These are phyloP conservation scores for Thraustotheca clavata DNA, from an alignment of 352 stramenopile genomes.

Conservation along the genomic window DNA sequence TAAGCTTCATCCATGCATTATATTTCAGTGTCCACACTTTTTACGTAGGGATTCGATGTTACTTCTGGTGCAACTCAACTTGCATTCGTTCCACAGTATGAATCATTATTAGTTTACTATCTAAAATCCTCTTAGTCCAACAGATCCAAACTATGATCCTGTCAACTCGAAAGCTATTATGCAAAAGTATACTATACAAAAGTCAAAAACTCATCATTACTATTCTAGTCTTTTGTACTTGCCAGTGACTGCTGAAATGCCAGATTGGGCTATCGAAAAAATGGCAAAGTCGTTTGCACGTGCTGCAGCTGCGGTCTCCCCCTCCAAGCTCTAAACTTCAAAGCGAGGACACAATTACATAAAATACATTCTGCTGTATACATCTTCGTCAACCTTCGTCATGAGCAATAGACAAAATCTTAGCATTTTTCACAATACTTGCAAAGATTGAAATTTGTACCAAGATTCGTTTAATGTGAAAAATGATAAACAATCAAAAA, in stretches of 20 bases:
- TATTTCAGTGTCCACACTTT: background rate
- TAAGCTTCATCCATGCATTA: constrained; percentile 20
- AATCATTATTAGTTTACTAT: background rate
- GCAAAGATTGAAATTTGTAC: too few relatives aligned
- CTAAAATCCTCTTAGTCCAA: constrained; percentile 26
- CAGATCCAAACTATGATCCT: constrained; percentile 43
- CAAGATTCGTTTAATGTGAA: too few relatives aligned
- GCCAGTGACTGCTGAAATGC: constrained; percentile 64
- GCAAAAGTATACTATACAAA: constrained; percentile 40
- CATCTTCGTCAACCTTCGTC: too few relatives aligned
- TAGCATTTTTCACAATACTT: too few relatives aligned
- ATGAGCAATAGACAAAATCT: too few relatives aligned
- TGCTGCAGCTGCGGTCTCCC: constrained; percentile 24
- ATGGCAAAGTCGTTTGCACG: constrained; percentile 57
- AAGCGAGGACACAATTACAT: background rate
- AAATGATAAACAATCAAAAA: too few relatives aligned
- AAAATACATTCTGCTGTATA: too few relatives aligned
- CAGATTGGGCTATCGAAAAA: constrained; percentile 67
- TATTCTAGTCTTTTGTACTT: constrained; percentile 57
- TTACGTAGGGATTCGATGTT: constrained; percentile 60
- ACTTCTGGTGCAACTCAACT: constrained; percentile 67
- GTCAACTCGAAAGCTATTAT: constrained; percentile 61
- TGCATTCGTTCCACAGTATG: constrained; percentile 54
- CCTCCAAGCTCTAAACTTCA: constrained; percentile 11
- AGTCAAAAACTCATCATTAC: background rate